A percentile compares a stretch with the other conserved stretches of the same genome.
These are phyloP conservation scores for Yamadazyma trypodendri DNA, from an alignment of 1,139 yeast genomes.

Conservation along the genomic window DNA sequence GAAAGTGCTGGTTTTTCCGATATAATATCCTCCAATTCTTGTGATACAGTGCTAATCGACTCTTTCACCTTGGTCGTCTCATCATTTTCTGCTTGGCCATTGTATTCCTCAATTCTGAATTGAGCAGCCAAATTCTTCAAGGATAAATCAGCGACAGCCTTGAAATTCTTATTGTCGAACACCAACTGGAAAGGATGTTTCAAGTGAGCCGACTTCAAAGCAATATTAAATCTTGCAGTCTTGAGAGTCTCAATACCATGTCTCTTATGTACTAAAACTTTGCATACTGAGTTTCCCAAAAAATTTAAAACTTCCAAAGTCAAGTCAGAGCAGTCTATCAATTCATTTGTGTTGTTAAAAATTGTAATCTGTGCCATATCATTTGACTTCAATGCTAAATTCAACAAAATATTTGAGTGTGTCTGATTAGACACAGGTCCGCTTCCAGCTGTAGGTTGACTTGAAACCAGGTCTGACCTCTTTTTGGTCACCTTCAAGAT, in stretches of 20 bases:
- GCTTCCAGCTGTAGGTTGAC: neutral
- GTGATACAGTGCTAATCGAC: neutral
- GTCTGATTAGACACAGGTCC: neutral
- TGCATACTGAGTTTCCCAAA: conserved; percentile 26
- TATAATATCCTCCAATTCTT: neutral
- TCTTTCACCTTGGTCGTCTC: neutral
- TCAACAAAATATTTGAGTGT: conserved; percentile 15
- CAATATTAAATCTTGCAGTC: conserved; percentile 34
- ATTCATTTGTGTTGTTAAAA: conserved; percentile 26
- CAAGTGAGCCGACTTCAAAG: conserved; percentile 31
- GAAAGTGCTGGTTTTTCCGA: neutral
- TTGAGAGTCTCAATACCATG: conserved; percentile 35
- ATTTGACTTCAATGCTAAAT: conserved; percentile 30
- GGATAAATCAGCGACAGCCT: conserved; percentile 23
- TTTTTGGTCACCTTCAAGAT: neutral
- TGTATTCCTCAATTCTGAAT: conserved; percentile 10
- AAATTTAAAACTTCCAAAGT: conserved; percentile 31
- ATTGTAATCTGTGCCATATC: conserved; percentile 33
- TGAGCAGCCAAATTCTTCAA: conserved; percentile 26
- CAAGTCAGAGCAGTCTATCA: conserved; percentile 33
- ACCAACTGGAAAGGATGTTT: conserved; percentile 34
- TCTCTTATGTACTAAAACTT: conserved; percentile 28
- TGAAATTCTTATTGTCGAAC: conserved; percentile 23
- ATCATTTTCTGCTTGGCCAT: neutral
- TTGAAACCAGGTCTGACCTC: neutral